phyloP scores from a whole-genome alignment of 176 grass and related monocot genomes.

The Musa acuminata region DNA sequence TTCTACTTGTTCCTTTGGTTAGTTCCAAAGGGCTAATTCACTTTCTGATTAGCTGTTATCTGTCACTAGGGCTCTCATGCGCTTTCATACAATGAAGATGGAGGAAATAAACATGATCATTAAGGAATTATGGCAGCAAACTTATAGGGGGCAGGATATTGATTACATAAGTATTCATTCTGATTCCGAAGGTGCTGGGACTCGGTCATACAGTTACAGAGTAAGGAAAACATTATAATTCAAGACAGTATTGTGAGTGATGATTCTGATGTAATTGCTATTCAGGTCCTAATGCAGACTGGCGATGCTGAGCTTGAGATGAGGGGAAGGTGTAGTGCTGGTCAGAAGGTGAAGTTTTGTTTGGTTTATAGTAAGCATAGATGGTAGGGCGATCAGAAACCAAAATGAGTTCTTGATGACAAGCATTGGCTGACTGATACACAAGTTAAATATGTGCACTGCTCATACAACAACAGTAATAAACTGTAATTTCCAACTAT shows the following conservation, averaged over 20 bases:
- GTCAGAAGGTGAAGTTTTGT: conserved; percentile 67
- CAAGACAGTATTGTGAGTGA: neutral
- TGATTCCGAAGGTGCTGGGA: conserved; percentile 83
- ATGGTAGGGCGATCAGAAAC: no score
- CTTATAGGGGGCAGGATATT: conserved; percentile 94
- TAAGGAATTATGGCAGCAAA: conserved; percentile 98
- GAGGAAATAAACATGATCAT: conserved; percentile 99
- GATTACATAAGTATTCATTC: conserved; percentile 92
- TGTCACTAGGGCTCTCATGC: conserved; percentile 64
- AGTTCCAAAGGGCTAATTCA: neutral
- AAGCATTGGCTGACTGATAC: no score
- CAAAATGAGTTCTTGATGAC: no score
- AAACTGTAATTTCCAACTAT: no score
- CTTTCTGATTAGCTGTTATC: neutral
- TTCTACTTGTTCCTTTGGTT: neutral
- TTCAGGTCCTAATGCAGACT: conserved; percentile 93
- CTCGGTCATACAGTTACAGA: conserved; percentile 87
- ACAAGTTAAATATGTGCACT: no score
- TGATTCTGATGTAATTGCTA: neutral
- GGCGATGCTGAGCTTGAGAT: conserved; percentile 95
- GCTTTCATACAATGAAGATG: conserved; percentile 98
- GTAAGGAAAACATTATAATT: conserved; percentile 39
- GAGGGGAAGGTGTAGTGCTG: conserved; percentile 93
- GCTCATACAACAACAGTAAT: no score
- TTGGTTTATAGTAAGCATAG: neutral